Conservation (phyloP, 495 filamentous ascomycete species). For the Parmelia sp. region DNA sequence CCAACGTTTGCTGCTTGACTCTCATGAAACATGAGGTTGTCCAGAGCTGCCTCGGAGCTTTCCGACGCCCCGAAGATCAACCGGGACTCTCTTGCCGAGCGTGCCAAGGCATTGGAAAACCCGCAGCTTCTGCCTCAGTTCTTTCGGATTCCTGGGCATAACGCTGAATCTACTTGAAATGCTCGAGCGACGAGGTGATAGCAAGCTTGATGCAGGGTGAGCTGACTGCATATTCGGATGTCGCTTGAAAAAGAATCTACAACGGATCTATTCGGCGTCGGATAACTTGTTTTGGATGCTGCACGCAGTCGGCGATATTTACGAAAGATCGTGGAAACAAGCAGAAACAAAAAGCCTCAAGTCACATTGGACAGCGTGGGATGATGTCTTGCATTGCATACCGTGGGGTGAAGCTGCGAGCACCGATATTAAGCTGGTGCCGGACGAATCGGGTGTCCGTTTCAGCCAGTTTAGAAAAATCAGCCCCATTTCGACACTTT, state of each 20-base stretch:
- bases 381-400: constrained; percentile 13
- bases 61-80: neutral
- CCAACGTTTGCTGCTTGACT: neutral
- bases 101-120: neutral
- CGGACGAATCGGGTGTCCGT: constrained; percentile 15
- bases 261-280: constrained; percentile 3
- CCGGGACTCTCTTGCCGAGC: neutral
- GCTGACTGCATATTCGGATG: constrained; percentile 4
- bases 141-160: neutral
- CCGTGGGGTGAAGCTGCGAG: neutral
- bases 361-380: neutral
- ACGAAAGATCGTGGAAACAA: constrained; percentile 3
- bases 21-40: neutral
- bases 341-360: constrained; percentile 1
- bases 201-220: neutral
- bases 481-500: neutral
- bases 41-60: neutral
- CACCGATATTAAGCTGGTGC: constrained; percentile 4
- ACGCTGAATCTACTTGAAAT: neutral
- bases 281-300: neutral
- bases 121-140: neutral
- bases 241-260: constrained; percentile 2
- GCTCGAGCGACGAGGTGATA: neutral
- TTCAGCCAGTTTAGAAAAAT: constrained; percentile 3
- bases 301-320: neutral